Base-by-base conservation (phyloP, 164 flowering plant genomes). In the Chimonanthus salicifolius region DNA sequence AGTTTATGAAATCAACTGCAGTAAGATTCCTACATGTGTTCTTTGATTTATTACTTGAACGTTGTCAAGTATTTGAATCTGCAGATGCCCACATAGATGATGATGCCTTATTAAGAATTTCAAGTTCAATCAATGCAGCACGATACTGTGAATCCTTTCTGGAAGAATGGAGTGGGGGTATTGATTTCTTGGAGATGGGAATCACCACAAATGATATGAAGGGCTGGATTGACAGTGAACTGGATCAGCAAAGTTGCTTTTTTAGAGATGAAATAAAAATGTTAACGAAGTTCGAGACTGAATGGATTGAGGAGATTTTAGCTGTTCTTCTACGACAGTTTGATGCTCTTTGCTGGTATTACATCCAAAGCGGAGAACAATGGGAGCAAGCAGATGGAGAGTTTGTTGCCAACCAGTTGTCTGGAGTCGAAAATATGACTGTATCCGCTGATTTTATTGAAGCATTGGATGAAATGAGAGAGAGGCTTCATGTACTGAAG, bases 141-240 rank as follows among this genome's bases (percentile, higher is more conserved):
- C 74, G 85, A 66, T 89, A 83, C 69, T 72, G 82, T 44, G 87
- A 87, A 78, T 79, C 75, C 4, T 77, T 83, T 75, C 80, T 90
- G 76, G 87, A 63, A 72, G 85, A 85, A 69, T 87, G 90, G 91
- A 84, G 88, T 70, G 91, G 85, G 46, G 87, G 86, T 75, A 80
- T 86, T 49, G 62, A 77, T 63, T 81, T 88, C 75, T 58, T 89
- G 75, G 92, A 87, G 84, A 82, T 88, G 89, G 80, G 72, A 66
- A 69, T 77, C 58, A 76, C 80, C 20, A 88, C 87, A 79, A 76
- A 49, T 16, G 76, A 78, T 68, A 58, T 50, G 1, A 60, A 58
- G 5, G 5, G 45, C 16, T 21, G 15, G 64, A 47, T 21, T 44
- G 68, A 54, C 62, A 73, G 45, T 58, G 74, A 67, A 33, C 6